phyloP scores from a whole-genome alignment of 1,284 basidiomycete species.

The Crucibulum parvulum region DNA sequence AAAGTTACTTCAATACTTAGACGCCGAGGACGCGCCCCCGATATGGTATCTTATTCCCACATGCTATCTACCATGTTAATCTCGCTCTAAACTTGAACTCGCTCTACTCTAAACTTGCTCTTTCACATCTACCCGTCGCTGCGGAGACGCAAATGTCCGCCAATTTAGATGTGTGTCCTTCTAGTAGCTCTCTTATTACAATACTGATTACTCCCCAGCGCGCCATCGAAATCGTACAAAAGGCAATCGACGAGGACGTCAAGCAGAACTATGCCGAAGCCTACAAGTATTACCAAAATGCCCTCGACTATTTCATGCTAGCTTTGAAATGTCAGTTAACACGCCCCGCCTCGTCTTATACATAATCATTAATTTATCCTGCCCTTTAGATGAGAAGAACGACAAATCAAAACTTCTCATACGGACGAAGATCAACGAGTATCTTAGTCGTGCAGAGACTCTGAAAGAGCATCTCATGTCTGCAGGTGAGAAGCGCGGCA shows the following conservation, averaged over 20 bases:
- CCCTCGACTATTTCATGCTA: constrained; percentile 99
- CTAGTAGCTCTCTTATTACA: not conserved
- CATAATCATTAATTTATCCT: not conserved
- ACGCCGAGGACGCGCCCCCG: no score
- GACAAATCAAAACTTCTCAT: constrained; percentile 92
- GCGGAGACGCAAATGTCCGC: constrained; percentile 22
- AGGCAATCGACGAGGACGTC: constrained; percentile 94
- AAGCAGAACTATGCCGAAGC: constrained; percentile 96
- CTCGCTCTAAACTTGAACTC: no score
- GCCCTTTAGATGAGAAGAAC: constrained; percentile 89
- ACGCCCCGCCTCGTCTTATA: not conserved
- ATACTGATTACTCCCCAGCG: constrained; percentile 56
- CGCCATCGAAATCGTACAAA: constrained; percentile 94
- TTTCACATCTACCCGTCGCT: not conserved
- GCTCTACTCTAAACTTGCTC: no score
- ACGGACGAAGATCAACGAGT: constrained; percentile 90
- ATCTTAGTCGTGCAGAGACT: constrained; percentile 91
- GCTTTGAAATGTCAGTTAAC: constrained; percentile 59
- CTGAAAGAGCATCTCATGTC: constrained; percentile 85
- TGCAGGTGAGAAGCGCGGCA: constrained; percentile 70
- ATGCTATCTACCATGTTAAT: no score
- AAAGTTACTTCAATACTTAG: no score
- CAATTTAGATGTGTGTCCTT: constrained; percentile 32
- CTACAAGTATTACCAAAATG: constrained; percentile 94
- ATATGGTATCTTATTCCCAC: no score